Base-by-base conservation (phyloP, 352 stramenopile species). In the Pythium insidiosum region DNA sequence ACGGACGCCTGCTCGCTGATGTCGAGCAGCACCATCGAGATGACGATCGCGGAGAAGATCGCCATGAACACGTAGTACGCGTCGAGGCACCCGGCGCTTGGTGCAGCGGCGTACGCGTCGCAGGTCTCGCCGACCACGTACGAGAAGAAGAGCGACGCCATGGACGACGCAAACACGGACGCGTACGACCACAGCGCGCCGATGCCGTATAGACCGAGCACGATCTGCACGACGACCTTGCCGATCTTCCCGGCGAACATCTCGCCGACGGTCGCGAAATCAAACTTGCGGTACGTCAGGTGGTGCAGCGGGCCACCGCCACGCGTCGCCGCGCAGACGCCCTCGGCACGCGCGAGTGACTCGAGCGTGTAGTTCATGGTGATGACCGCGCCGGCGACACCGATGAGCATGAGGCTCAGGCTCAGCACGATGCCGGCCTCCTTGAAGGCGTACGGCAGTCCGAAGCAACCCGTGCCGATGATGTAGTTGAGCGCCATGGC, bases 321-420 rank as follows among this genome's bases (percentile, higher is more conserved):
- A 18, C 61, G 65, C 0, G 68, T 74, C 18, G 73, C 63, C 0
- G 74, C 69, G 16, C 71, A 78, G 13, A 92, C 80, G 22, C 80
- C 80, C 48, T 92, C 77, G 5, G 80, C 77, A 10, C 80, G 66
- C 7, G 80, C 76, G 7, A 92, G 58, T 6, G 77, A 84, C 49
- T 92, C 80, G 39, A 92, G 64, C 53, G 80, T 92, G 66, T 92
- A 92, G 61, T 92, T 92, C 80, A 92, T 92, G 19, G 80, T 88
- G 35, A 92, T 38, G 13, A 88, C 47, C 22, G 76, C 77, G 21
- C 74, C 74, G 3, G 75, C 15, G 22, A 84, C 71, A 39, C 80
- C 77, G 13, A 77, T 38, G 30, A 85, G 40, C 53, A 92, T 73
- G 47, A 92, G 63, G 13, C 47, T 46, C 7, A 73, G 56, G 16